Base-by-base conservation (phyloP, 805 yeast species). In the Komagataella phaffii region DNA sequence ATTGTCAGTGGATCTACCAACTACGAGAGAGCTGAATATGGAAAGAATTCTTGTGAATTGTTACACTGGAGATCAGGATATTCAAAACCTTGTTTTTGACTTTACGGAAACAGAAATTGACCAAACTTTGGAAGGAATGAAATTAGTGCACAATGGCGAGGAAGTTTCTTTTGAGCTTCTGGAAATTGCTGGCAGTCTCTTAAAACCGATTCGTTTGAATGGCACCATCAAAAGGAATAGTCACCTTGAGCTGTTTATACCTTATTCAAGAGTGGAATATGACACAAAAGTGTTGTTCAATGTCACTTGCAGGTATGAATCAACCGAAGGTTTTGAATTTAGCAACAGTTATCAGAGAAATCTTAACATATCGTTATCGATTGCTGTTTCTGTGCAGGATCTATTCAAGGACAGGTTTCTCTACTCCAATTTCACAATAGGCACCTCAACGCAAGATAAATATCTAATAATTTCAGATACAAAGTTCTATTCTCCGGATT, bases 311-410 rank as follows among this genome's bases (percentile, higher is more conserved):
- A 30, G n/a, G 12, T 30, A 30, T 10, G 40, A 30, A 30, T 30
- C 40, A 30, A 10, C 40, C 40, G n/a, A 30, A 30, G 40, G 40
- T 2, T 46, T 64, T 3, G 54, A 56, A 10, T 59, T 56, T 51
- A 58, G 59, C 7, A 45, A 63, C 6, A 44, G 46, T 30, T 62
- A 50, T 51, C 51, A 54, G 6, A 57, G 59, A 30, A 57, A 59
- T 1, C 53, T 84, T 5, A 82, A 83, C 53, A 76, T 81, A 5
- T 64, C 77, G 1, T 67, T 87, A 44, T 71, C 77, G 4, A 67
- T 86, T 6, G 82, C 88, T 0, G 93, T 86, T 1, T 80, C 88
- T 2, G 95, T 86, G 2, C 91, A 85, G 58, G 96, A 88, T 61
- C 79, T 82, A 8, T 86, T 85, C 68, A 77, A 79, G 55, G 63